Conservation (phyloP, 2,329 filamentous ascomycete species). For the Gaeumannomyces sp. region DNA sequence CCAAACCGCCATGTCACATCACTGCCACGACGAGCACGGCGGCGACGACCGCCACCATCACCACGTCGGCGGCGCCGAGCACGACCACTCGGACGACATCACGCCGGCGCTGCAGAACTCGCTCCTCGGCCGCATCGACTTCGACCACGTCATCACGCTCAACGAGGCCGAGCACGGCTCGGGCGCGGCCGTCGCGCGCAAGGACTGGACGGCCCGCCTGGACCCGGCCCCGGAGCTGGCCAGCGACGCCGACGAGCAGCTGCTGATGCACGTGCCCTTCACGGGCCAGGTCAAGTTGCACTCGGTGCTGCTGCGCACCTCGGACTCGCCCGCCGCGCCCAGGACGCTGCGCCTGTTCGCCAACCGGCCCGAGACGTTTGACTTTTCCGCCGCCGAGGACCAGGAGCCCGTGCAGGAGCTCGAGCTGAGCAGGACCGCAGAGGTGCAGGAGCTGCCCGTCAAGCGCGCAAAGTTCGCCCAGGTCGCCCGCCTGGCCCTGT, state of each 20-base stretch:
- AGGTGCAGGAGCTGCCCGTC: slow-evolving; percentile 82
- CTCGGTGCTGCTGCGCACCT: slow-evolving; percentile 78
- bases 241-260: slow-evolving; percentile 85
- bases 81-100: slow-evolving; percentile 89
- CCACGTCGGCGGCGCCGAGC: slow-evolving; percentile 51
- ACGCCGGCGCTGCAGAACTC: slow-evolving; percentile 86
- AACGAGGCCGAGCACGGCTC: slow-evolving; percentile 69
- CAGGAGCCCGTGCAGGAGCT: slow-evolving; percentile 67
- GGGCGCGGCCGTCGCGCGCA: slow-evolving; percentile 73
- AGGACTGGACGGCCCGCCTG: slow-evolving; percentile 83
- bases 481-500: slow-evolving; percentile 75
- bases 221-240: slow-evolving; percentile 65
- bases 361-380: slow-evolving; percentile 77
- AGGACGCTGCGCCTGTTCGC: slow-evolving; percentile 79
- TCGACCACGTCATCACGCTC: slow-evolving; percentile 74
- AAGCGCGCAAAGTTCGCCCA: slow-evolving; percentile 84
- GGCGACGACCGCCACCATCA: slow-evolving; percentile 17
- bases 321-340: slow-evolving; percentile 63
- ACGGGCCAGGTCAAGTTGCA: slow-evolving; percentile 91
- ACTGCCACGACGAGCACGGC: slow-evolving; percentile 28
- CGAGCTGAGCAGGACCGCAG: slow-evolving; percentile 68
- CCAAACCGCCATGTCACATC: slow-evolving; percentile 20
- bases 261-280: slow-evolving; percentile 94
- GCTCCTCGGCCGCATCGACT: slow-evolving; percentile 88
- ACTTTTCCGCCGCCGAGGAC: slow-evolving; percentile 72